Base-by-base conservation (phyloP, 768 basidiomycete genomes). In the Solioccasus polychromus region DNA sequence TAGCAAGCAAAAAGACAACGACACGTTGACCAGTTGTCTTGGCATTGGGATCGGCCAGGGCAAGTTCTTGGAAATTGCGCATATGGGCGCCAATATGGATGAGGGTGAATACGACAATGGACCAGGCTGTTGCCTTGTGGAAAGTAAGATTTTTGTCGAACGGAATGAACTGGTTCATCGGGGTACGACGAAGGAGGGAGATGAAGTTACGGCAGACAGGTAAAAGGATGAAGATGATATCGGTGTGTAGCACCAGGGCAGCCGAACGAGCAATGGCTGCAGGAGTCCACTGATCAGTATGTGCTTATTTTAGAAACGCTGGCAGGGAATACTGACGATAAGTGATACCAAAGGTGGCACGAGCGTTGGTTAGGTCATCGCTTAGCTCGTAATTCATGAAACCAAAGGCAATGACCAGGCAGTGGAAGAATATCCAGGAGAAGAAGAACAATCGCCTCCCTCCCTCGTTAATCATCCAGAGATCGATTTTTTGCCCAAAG, bases 391-490 rank as follows among this genome's bases (percentile, higher is more conserved):
- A 94, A 67, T 90, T 75, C 47, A 90, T 47, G 59, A 84, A 77
- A 2, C 91, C 92, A 52, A 96, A 81, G 31, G 74, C 73, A 44
- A 82, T 78, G 41, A 92, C 89, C 26, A 94, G 68, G 30, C 83
- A 48, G 52, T 97, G 93, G 25, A 95, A 76, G 64, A 91, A 69
- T 40, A 94, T 70, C 82, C 87, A 96, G 50, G 82, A 65, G 44
- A 69, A 76, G 69, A 94, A 90, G 73, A 93, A 91, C 30, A 94
- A 55, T 43, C 79, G 74, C 35, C 77, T 76, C 12, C 86, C 82
- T 58, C 93, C 93, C 61, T 94, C 92, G 62, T 94, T 93, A 64
- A 93, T 90, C 86, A 92, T 87, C 92, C 92, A 95, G n/a, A 82
- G 56, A 53, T 76, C 73, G 56, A 79, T 75, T 53, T 65, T 77